Base-by-base conservation (phyloP, 768 basidiomycete genomes). In the Termitomyces heimii region DNA sequence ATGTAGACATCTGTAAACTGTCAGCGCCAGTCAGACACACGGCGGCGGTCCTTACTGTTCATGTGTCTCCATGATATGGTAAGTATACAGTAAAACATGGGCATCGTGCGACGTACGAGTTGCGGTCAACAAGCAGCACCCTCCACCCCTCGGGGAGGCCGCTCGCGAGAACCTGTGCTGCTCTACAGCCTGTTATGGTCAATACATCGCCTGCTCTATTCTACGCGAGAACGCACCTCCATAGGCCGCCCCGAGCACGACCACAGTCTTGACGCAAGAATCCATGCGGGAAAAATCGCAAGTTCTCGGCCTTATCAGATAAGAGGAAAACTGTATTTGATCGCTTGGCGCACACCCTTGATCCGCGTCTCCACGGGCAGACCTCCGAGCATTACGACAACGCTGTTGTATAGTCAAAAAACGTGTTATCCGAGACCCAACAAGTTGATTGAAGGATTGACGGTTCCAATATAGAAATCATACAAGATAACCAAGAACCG, bases 1-100 rank as follows among this genome's bases (percentile, higher is more conserved):
- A 81, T 78, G 66, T 86, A 88, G 1, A 84, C 74, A 61, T 82
- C 79, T 76, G 54, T 32, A 20, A 34, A 31, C 16, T 48, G 57
- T 39, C 47, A 51, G 43, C 35, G 6, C 10, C 29, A 13, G 14
- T 39, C 45, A 20, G 1, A 22, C 18, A 26, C 6, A 52, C 2
- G 53, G 6, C 14, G 22, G 14, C 29, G 28, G 16, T 14, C 59
- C 75, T 61, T 49, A 78, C 78, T 78, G 59, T 81, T 81, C n/a
- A 72, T 68, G 59, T 82, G 80, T 26, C 80, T 81, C 45, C 16
- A 35, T 32, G 13, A 18, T 16, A 20, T 13, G 20, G 49, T 57
- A 5, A 56, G 52, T 26, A 5, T 22, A 43, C 34, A 18, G 24
- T 8, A 24, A 20, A 28, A 37, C 3, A 5, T 5, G 54, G 54